Evolutionary conservation across 805 yeast genomes (phyloP).

Genomic region (Naumovozyma dairenensis): DNA sequence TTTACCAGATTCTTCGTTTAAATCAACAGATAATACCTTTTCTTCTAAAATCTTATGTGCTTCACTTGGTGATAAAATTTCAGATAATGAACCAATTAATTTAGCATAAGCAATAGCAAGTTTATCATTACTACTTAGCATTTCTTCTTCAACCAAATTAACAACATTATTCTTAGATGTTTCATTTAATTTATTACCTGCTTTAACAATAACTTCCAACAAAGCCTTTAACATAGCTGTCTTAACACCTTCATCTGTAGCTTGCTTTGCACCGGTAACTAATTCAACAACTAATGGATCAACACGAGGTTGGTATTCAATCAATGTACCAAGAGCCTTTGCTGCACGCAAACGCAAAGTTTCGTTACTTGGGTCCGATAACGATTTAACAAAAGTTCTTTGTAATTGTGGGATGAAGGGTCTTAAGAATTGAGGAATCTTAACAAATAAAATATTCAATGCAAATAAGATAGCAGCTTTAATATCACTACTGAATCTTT

Average conservation of each 20-base stretch:
- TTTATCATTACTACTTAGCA: constrained; percentile 45
- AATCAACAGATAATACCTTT: constrained; percentile 44
- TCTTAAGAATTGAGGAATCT: constrained; percentile 82
- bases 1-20: constrained; percentile 37
- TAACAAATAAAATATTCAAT: constrained; percentile 61
- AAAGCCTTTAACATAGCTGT: constrained; percentile 80
- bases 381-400: constrained; percentile 88
- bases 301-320: constrained; percentile 83
- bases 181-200: constrained; percentile 71
- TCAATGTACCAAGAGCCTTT: constrained; percentile 76
- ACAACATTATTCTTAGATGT: constrained; percentile 59
- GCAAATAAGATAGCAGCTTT: constrained; percentile 91
- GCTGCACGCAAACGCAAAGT: constrained; percentile 77
- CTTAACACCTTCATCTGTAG: constrained; percentile 62
- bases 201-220: constrained; percentile 68
- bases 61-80: constrained; percentile 54
- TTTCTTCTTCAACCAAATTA: constrained; percentile 65
- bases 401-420: constrained; percentile 97
- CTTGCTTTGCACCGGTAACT: constrained; percentile 59
- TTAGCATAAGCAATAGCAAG: constrained; percentile 68
- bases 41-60: constrained; percentile 47
- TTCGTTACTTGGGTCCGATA: constrained; percentile 69
- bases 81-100: constrained; percentile 67
- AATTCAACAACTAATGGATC: constrained; percentile 86
- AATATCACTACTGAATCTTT: constrained; percentile 80